Evolutionary conservation across 2,329 filamentous ascomycete genomes (phyloP).

Genomic region (Sclerotinia spermophila): DNA sequence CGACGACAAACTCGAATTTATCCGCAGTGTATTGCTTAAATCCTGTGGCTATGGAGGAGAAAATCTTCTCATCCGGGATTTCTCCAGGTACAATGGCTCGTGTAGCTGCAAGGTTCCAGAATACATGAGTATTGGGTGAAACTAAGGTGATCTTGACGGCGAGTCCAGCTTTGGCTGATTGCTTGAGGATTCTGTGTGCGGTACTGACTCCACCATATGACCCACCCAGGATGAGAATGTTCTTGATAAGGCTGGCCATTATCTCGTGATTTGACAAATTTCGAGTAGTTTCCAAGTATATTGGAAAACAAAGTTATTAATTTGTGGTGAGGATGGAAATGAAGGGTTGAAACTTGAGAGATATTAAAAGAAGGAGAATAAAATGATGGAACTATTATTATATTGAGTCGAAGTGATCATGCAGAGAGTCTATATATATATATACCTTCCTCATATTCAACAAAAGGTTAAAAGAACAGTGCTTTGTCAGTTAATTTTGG

Average conservation of each 20-base stretch:
- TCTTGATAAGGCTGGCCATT: slow-evolving; percentile 1
- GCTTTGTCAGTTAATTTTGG: neutral
- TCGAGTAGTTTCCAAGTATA: neutral
- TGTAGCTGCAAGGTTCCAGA: slow-evolving; percentile 48
- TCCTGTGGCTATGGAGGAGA: slow-evolving; percentile 40
- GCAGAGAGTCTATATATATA: slow-evolving; percentile 1
- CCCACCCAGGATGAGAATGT: slow-evolving; percentile 37
- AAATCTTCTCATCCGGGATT: slow-evolving; percentile 42
- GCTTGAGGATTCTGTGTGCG: slow-evolving; percentile 37
- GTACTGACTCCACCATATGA: slow-evolving; percentile 34
- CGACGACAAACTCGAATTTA: slow-evolving; percentile 51
- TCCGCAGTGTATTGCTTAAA: slow-evolving; percentile 47
- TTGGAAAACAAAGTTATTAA: neutral
- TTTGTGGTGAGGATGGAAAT: neutral
- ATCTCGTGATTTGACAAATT: neutral
- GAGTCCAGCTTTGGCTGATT: slow-evolving; percentile 20
- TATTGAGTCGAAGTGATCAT: neutral
- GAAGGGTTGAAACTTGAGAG: neutral
- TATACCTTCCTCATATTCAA: neutral
- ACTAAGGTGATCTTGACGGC: slow-evolving; percentile 52
- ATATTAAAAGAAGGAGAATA: neutral
- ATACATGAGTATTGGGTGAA: slow-evolving; percentile 48
- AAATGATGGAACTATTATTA: neutral
- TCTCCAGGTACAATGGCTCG: slow-evolving; percentile 44
- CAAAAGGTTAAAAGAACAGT: neutral